A percentile compares a stretch with the other conserved stretches of the same genome.
phyloP scores from a whole-genome alignment of 805 yeast species.

The Metschnikowia bowlesiae region DNA sequence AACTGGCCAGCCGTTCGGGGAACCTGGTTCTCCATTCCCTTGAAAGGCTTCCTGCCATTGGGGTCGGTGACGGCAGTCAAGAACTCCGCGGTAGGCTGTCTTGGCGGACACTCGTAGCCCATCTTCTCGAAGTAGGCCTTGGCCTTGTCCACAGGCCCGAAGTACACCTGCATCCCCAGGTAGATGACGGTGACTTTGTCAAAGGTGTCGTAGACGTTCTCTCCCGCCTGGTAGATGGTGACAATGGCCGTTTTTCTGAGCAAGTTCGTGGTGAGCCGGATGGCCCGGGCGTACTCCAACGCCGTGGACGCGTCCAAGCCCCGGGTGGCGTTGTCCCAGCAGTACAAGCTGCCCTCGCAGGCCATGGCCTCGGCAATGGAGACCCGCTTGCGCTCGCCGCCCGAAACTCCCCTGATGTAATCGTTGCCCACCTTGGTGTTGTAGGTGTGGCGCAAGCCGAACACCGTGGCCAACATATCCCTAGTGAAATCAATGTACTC shows the following conservation, averaged over 20 bases:
- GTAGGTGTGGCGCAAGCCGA: constrained; percentile 50
- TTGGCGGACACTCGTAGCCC: constrained; percentile 58
- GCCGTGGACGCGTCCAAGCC: constrained; percentile 70
- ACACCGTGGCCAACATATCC: constrained; percentile 39
- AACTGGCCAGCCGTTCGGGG: constrained; percentile 56
- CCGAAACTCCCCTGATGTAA: constrained; percentile 62
- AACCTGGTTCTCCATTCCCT: constrained; percentile 47
- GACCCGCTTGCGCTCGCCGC: constrained; percentile 69
- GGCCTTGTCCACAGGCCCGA: constrained; percentile 51
- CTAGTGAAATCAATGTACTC: constrained; percentile 42
- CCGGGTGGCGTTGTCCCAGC: constrained; percentile 68
- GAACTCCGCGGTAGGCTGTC: constrained; percentile 66
- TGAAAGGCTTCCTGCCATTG: constrained; percentile 47
- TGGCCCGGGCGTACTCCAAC: constrained; percentile 54
- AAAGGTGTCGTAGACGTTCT: constrained; percentile 54
- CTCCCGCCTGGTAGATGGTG: constrained; percentile 65
- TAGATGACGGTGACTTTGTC: constrained; percentile 60
- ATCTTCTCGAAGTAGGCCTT: constrained; percentile 49
- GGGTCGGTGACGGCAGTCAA: constrained; percentile 65
- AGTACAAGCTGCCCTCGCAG: constrained; percentile 42
- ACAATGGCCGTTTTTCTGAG: constrained; percentile 51
- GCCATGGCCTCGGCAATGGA: constrained; percentile 61
- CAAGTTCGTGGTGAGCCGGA: constrained; percentile 51
- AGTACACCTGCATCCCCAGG: constrained; percentile 56
- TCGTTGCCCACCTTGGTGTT: constrained; percentile 61